Evolutionary conservation across 441 rosid genomes (phyloP), one percentile per base, ranked within the genome.

Genomic region (Geranium incanum): DNA sequence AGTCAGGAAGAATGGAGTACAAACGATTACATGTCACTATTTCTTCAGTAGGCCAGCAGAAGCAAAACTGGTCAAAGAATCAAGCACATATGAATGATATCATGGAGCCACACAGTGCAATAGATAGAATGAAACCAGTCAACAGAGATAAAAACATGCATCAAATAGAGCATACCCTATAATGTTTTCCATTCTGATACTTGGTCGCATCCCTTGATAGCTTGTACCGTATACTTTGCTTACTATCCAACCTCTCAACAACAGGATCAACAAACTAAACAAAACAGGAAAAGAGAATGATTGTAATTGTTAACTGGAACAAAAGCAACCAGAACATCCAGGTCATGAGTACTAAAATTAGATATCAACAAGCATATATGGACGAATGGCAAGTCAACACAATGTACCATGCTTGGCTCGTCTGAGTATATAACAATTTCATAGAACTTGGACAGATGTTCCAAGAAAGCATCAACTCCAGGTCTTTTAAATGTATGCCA

Each of bases 401-500:
- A 43, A 36, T 76, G 69, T 87, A 92, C 99, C 97, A 94, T 86
- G 70, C 76, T 86, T 81, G 84, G 84, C 77, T 88, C 88, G 78
- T 94, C 99, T 63, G 99, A 86, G 76, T 85, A 94, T 67, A 92
- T 86, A 21, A 94, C 84, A 78, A 94, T 84, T 85, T 94, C 97
- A 68, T 87, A 92, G 75, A 83, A 88, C 81, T 83, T 86, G 5
- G 79, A 85, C 73, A 94, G 87, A 72, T 90, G 97, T 72, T 94
- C 97, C 89, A 94, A 79, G 84, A 94, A 94, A 71, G 86, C 90
- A 80, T 92, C 97, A 60, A 92, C 93, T 77, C 97, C 97, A 70
- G 97, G 99, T 74, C 97, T 82, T 88, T 94, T 94, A 82, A 91
- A 94, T 19, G 99, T 92, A 55, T 95, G 81, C 99, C 99, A 94